Conservation (phyloP, 306 rosid species). For the Myrica gale region DNA sequence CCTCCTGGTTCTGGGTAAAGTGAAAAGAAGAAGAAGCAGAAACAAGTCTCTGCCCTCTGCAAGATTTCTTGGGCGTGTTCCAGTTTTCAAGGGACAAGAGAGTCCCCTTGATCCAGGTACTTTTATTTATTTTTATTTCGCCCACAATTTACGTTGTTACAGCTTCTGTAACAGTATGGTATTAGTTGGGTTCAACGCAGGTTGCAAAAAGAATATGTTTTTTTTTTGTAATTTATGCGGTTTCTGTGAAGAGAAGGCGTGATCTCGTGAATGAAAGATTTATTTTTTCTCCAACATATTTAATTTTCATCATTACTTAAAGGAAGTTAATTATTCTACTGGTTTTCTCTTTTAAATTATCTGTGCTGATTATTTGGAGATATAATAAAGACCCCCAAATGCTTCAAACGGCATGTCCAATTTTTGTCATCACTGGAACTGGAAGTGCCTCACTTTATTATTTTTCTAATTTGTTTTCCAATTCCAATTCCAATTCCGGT, state of each 20-base stretch:
- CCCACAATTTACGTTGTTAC: not conserved
- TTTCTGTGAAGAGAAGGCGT: not conserved
- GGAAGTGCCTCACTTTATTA: no score
- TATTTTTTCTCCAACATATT: slow-evolving; percentile 5
- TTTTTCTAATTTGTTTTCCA: no score
- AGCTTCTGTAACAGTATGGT: slow-evolving; percentile 1
- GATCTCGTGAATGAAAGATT: not conserved
- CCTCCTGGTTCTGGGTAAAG: not conserved
- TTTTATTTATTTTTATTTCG: not conserved
- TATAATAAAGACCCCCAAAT: no score
- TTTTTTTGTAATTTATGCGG: not conserved
- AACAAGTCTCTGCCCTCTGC: no score
- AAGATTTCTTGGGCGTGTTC: not conserved
- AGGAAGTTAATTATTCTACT: no score
- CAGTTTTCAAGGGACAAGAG: not conserved
- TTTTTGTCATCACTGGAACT: not conserved
- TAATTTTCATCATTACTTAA: not conserved
- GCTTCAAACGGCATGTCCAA: not conserved
- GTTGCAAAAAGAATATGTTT: slow-evolving; percentile 13
- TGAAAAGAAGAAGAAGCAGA: not conserved
- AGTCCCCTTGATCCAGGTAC: not conserved
- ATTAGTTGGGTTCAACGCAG: not conserved
- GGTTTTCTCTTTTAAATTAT: no score
- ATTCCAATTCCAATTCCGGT: no score
- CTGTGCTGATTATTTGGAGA: no score